These are phyloP conservation scores for Kodamaea laetipori DNA, from an alignment of 805 yeast species.

Conservation along the genomic window DNA sequence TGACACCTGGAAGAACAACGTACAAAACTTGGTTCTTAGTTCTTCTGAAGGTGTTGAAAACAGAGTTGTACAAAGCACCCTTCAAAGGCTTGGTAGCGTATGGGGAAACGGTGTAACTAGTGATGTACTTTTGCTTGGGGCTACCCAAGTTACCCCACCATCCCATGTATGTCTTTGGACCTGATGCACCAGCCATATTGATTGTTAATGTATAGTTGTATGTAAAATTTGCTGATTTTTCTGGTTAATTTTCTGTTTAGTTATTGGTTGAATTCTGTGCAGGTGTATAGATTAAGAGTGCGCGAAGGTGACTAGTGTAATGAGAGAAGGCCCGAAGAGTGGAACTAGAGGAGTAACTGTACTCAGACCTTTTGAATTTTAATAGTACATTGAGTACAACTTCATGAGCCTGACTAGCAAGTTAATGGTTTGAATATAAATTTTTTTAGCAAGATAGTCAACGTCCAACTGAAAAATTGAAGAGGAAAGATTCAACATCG, in stretches of 20 bases:
- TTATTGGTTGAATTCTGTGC: constrained; percentile 16
- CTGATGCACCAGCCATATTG: constrained; percentile 69
- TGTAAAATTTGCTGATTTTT: constrained; percentile 9
- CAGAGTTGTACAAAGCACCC: constrained; percentile 80
- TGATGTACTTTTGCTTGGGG: constrained; percentile 83
- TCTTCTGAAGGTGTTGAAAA: constrained; percentile 95
- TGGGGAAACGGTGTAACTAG: constrained; percentile 89
- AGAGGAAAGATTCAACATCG: too few relatives aligned
- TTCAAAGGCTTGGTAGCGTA: constrained; percentile 90
- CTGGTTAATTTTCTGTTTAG: constrained; percentile 12
- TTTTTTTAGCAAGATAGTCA: too few relatives aligned
- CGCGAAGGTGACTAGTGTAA: too few relatives aligned
- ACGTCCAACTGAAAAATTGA: too few relatives aligned
- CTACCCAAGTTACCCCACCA: constrained; percentile 96
- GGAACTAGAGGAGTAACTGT: too few relatives aligned
- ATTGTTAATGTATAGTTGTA: constrained; percentile 3
- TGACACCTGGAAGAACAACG: constrained; percentile 72
- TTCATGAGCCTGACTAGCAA: too few relatives aligned
- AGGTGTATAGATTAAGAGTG: neutral
- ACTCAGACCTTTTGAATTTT: too few relatives aligned
- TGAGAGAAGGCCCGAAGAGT: too few relatives aligned
- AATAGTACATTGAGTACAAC: too few relatives aligned
- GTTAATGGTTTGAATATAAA: too few relatives aligned
- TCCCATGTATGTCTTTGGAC: constrained; percentile 82
- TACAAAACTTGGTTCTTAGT: constrained; percentile 80